Base-by-base conservation (phyloP, 2,329 filamentous ascomycete genomes). In the Bipolaris bicolor region DNA sequence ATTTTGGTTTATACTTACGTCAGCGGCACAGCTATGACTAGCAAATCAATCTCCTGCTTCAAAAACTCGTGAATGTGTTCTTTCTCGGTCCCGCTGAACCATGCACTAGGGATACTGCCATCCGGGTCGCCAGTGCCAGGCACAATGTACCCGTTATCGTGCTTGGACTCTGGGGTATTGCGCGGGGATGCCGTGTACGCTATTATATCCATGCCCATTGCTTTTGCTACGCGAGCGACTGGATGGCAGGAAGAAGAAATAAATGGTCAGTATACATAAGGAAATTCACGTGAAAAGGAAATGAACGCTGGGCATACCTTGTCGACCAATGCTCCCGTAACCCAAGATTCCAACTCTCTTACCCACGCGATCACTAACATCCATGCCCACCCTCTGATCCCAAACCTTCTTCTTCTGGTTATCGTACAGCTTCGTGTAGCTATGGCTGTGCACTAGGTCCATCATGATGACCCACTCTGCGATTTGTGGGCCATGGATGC, bases 181-280 rank as follows among this genome's bases (percentile, higher is more conserved):
- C 88, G 87, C 0, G 88, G 84, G 24, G 85, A 85, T 0, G 90
- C 86, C 0, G 90, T 94, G 78, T 90, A 92, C 0, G 90, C 90
- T 69, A 92, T 81, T 0, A 94, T 84, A 26, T 86, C 81, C 83
- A 91, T 88, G 16, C 90, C 90, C 66, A 91, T 75, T 2, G 88
- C 87, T 13, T 80, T 81, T 10, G 84, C 84, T 3, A 91, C 81
- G 24, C 80, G 79, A 33, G 80, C 84, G 39, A 84, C 83, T 83
- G 43, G 16, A 16, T 22, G 11, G 10, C 3, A 31, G 22, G 22
- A 24, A 10, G 9, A 33, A 15, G 31, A 24, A 13, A 13, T 5
- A 13, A 31, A 31, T 31, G 29, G 20, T 37, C 20, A 26, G 7
- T 48, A 11, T 3, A 50, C 24, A 18, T 11, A 15, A 3, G 1